Base-by-base conservation (phyloP, 140 eudicot species). In the Flaveria floridana region DNA sequence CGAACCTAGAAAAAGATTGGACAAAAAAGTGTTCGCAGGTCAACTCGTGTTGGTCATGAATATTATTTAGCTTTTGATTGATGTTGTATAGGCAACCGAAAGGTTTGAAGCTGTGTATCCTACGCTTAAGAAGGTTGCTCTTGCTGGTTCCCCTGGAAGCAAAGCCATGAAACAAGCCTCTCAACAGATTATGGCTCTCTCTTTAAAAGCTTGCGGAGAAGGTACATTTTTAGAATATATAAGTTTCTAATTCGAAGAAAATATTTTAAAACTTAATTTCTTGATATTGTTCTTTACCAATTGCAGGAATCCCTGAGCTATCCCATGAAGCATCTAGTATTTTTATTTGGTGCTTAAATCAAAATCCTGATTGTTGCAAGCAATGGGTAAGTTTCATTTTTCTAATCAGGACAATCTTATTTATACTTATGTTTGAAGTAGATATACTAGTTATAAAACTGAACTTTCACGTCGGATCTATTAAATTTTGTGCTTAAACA, bases 71-170 rank as follows among this genome's bases (percentile, higher is more conserved):
- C 28, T 57, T 30, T 7, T 26, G 37, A 66, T 47, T 73, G 21
- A 37, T 70, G 55, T 41, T 9, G 23, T 83, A 71, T 80, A 88
- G 97, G 96, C 93, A 46, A 88, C 97, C 39, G 97, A 88, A 83
- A 88, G 97, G 79, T 88, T 91, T 83, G 97, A 91, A 82, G 91
- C 91, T 13, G 76, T 91, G 70, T 91, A 88, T 73, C 93, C 96
- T 58, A 63, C 77, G n/a, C 96, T 91, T 21, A 88, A 86, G 71
- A 89, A 91, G 75, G 96, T 88, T 70, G 90, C 97, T 30, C 95
- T 91, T 79, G 90, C 97, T 65, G 97, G 97, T 78, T 56, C 91
- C 77, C 86, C 86, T 75, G 92, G 97, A 63, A 91, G 97, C 89
- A 91, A 91, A 81, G 92, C 89, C 51, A 88, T 91, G 89, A 91